These are phyloP conservation scores for Zelopaecilomyces penicillatus DNA, from an alignment of 2,329 filamentous ascomycete species.

Conservation along the genomic window DNA sequence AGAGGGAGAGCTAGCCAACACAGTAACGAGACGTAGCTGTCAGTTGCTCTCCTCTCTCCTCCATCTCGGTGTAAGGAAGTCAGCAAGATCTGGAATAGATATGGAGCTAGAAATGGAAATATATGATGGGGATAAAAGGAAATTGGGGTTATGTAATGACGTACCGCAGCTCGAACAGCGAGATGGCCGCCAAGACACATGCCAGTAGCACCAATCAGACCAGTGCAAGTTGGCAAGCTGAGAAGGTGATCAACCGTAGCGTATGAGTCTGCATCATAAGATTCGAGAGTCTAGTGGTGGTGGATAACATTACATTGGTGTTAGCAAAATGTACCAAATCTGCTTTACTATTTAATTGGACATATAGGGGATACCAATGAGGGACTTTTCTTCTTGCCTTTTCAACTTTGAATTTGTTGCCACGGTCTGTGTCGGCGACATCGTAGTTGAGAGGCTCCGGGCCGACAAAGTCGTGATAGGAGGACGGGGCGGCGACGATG, in stretches of 20 bases:
- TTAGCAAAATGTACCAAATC: neutral
- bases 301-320: neutral
- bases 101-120: neutral
- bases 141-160: slow-evolving; percentile 12
- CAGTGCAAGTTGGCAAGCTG: slow-evolving; percentile 68
- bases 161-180: slow-evolving; percentile 50
- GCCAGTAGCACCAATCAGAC: slow-evolving; percentile 68
- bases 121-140: too few species aligned
- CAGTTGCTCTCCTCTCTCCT: too few species aligned
- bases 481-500: slow-evolving; percentile 83
- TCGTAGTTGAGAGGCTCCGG: slow-evolving; percentile 81
- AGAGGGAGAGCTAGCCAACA: too few species aligned
- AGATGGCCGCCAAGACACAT: slow-evolving; percentile 95
- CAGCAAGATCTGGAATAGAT: neutral
- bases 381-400: slow-evolving; percentile 44
- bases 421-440: slow-evolving; percentile 75
- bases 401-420: slow-evolving; percentile 77
- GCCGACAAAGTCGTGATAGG: slow-evolving; percentile 87
- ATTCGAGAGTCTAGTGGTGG: slow-evolving; percentile 57
- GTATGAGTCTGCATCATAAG: slow-evolving; percentile 74
- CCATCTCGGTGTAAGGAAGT: neutral
- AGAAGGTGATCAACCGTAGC: slow-evolving; percentile 63
- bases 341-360: neutral
- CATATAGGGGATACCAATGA: neutral
- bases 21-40: too few species aligned